Base-by-base conservation (phyloP, 768 basidiomycete species). In the Mycena galopus region DNA sequence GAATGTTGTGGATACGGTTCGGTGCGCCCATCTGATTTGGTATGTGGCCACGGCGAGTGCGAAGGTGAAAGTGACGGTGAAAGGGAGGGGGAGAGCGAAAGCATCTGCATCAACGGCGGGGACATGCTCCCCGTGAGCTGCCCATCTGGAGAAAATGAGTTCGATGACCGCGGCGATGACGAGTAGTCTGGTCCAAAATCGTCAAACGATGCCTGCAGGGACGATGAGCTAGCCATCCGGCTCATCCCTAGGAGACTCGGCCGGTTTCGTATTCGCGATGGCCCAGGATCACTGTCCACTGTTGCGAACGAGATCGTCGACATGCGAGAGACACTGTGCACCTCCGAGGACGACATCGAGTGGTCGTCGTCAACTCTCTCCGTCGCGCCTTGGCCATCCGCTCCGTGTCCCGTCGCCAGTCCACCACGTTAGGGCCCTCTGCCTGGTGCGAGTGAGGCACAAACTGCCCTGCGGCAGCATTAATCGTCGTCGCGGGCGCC, bases 341-440 rank as follows among this genome's bases (percentile, higher is more conserved):
- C 86, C 75, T 96, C 96, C 57, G 94, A 95, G 32, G 93, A 95
- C 65, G 94, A 95, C 89, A 95, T 93, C 33, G 96, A 96, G 78
- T 94, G 94, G 77, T 96, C 95, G 78, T 96, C 96, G 82, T 97
- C 96, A 75, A 93, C 77, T 96, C 94, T 79, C 94, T 85, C 79
- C 93, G 89, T 73, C 95, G 89, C 72, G 90, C 93, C 85, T 96
- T 96, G 65, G 88, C 83, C 78, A 92, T 81, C 29, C 92, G 88
- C 78, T 93, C 92, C 65, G 82, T 81, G 59, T 88, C 87, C 56
- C 86, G 84, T 81, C 90, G 88, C 85, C 87, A 88, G 69, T 80
- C 82, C 29, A 78, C 73, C 35, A 78, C 82, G 60, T 79, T 73
- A 12, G 80, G 79, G 21, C 78, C 79, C 50, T 86, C 85, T 58